Evolutionary conservation across 1,284 basidiomycete species (phyloP).

Genomic region (Apiotrichum sp.): DNA sequence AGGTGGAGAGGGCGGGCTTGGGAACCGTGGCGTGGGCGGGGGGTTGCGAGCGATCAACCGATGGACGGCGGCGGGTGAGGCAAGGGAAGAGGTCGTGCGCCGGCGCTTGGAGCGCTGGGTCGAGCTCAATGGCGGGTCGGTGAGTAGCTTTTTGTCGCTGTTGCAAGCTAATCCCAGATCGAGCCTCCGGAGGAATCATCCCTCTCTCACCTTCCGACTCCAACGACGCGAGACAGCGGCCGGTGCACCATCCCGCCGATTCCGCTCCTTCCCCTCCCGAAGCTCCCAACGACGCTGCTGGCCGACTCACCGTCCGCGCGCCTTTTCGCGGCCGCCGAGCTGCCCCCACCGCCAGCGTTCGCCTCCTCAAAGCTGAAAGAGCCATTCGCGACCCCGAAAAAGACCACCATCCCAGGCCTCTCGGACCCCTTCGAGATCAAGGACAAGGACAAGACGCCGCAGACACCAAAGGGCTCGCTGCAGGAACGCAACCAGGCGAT

Average conservation of each 20-base stretch:
- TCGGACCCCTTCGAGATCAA: constrained; percentile 36
- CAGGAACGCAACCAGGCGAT: constrained; percentile 40
- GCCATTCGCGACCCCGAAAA: neutral
- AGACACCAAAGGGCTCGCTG: constrained; percentile 22
- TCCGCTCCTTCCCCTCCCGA: constrained; percentile 37
- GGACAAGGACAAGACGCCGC: constrained; percentile 8
- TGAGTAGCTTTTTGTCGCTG: neutral
- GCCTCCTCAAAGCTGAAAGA: neutral
- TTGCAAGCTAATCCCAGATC: constrained; percentile 10
- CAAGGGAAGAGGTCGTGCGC: constrained; percentile 34
- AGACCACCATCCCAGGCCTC: constrained; percentile 20
- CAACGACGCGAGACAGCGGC: constrained; percentile 24
- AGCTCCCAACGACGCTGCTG: constrained; percentile 26
- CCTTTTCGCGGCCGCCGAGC: constrained; percentile 23
- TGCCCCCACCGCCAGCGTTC: constrained; percentile 11
- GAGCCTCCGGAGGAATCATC: neutral
- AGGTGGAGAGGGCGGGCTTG: constrained; percentile 32
- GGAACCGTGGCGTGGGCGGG: constrained; percentile 37
- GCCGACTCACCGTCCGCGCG: constrained; percentile 23
- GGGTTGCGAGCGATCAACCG: constrained; percentile 42
- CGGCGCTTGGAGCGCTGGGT: constrained; percentile 42
- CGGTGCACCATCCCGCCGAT: constrained; percentile 41
- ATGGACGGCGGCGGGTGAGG: constrained; percentile 42
- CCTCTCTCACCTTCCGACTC: constrained; percentile 31
- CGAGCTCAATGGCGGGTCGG: constrained; percentile 36